Conservation (phyloP, 2,329 filamentous ascomycete genomes). For the Orbilia oligospora region DNA sequence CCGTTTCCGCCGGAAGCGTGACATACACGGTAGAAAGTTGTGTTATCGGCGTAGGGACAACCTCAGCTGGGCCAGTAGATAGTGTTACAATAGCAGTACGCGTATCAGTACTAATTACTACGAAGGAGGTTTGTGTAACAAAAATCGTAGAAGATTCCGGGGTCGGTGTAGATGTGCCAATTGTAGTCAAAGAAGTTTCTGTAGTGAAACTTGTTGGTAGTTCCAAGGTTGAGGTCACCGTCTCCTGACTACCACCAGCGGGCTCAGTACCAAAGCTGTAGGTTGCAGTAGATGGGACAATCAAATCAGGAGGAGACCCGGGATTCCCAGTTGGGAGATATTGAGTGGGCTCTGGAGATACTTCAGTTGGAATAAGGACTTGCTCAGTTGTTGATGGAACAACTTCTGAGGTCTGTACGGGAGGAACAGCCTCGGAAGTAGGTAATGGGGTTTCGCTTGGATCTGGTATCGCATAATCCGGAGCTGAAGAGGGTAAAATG, state of each 20-base stretch:
- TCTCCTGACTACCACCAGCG: constrained; percentile 10
- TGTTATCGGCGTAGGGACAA: background rate
- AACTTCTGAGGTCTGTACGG: constrained; percentile 2
- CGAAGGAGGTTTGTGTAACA: constrained; percentile 13
- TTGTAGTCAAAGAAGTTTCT: constrained; percentile 14
- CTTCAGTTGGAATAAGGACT: constrained; percentile 13
- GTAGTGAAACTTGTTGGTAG: constrained; percentile 18
- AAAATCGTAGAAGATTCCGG: constrained; percentile 8
- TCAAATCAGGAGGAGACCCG: constrained; percentile 44
- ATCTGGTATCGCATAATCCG: constrained; percentile 10
- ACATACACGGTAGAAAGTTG: constrained; percentile 41
- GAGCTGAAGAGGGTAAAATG: constrained; percentile 46
- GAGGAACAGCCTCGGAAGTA: background rate
- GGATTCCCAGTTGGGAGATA: constrained; percentile 34
- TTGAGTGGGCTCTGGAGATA: constrained; percentile 7
- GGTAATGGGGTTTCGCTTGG: constrained; percentile 21
- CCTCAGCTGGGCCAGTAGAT: background rate
- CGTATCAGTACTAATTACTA: constrained; percentile 6
- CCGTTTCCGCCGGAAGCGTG: constrained; percentile 42
- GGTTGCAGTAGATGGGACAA: constrained; percentile 41
- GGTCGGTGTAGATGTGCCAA: background rate
- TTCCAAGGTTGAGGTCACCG: constrained; percentile 13
- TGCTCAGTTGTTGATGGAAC: constrained; percentile 29
- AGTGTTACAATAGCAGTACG: background rate
- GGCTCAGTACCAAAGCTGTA: constrained; percentile 31